Evolutionary conservation across 805 yeast genomes (phyloP).

Genomic region (Ogataea kodamae): DNA sequence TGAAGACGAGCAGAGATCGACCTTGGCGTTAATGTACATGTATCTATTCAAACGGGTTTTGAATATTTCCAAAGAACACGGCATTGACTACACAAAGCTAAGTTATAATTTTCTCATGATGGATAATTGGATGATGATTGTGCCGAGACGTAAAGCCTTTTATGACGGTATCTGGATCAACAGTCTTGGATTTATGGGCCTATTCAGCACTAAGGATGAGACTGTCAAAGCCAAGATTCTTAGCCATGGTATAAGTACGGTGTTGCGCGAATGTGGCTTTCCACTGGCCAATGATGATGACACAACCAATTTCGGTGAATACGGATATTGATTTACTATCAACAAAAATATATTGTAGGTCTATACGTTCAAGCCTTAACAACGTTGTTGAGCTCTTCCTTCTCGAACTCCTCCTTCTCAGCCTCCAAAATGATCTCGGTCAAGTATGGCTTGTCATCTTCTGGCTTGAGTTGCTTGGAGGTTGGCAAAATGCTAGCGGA

Average conservation of each 20-base stretch:
- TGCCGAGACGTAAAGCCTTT: conserved; percentile 69
- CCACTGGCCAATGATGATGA: conserved; percentile 51
- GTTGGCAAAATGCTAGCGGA: conserved; percentile 83
- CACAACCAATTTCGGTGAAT: conserved; percentile 50
- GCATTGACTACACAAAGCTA: conserved; percentile 37
- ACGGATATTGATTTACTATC: conserved; percentile 44
- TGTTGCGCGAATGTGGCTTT: conserved; percentile 66
- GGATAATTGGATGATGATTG: conserved; percentile 74
- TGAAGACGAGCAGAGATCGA: conserved; percentile 47
- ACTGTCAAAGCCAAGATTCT: conserved; percentile 47
- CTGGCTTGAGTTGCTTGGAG: conserved; percentile 70
- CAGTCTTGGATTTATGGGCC: conserved; percentile 76
- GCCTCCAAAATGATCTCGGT: conserved; percentile 89
- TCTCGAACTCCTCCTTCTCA: conserved; percentile 88
- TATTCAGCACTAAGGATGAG: conserved; percentile 69
- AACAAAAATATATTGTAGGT: conserved; percentile 4
- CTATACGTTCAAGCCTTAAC: conserved; percentile 17
- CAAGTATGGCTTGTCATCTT: conserved; percentile 79
- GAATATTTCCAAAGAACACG: conserved; percentile 57
- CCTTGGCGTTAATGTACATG: conserved; percentile 64
- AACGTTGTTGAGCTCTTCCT: conserved; percentile 82
- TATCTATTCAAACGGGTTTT: conserved; percentile 68
- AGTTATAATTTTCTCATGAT: conserved; percentile 84
- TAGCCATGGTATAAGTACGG: conserved; percentile 44
- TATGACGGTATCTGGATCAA: conserved; percentile 64